phyloP scores from a whole-genome alignment of 495 filamentous ascomycete species.

The Saxophila tyrrhenica region DNA sequence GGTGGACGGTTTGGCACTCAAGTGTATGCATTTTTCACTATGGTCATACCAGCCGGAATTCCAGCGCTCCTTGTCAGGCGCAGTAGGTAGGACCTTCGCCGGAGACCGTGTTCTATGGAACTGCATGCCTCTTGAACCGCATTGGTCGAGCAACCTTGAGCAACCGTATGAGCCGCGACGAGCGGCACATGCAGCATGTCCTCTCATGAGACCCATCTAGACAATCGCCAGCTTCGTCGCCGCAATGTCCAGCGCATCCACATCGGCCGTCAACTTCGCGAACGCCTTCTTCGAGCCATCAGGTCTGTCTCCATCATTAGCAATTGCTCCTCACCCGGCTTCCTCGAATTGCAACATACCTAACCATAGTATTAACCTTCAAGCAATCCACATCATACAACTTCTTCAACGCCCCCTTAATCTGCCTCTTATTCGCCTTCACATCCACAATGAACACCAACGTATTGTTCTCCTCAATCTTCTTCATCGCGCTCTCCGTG shows the following conservation, averaged over 20 bases:
- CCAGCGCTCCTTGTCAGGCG: too few species aligned
- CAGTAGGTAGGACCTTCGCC: too few species aligned
- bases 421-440: constrained; percentile 99
- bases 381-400: constrained; percentile 95
- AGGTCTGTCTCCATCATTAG: constrained; percentile 54
- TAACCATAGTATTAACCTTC: constrained; percentile 98
- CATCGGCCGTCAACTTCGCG: constrained; percentile 84
- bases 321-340: not conserved
- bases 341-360: constrained; percentile 46
- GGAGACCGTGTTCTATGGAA: too few species aligned
- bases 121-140: too few species aligned
- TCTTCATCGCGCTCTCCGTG: constrained; percentile 99
- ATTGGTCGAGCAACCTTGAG: not conserved
- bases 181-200: too few species aligned
- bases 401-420: constrained; percentile 97
- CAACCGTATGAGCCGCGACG: too few species aligned
- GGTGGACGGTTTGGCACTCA: too few species aligned
- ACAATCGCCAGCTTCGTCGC: constrained; percentile 98
- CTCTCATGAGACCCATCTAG: constrained; percentile 52
- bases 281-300: constrained; percentile 98
- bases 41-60: too few species aligned
- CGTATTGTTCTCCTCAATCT: constrained; percentile 99
- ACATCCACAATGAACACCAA: constrained; percentile 96
- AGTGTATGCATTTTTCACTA: too few species aligned
- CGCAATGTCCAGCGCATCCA: constrained; percentile 97